Percentiles rank a stretch among this genome's conserved stretches.
Conservation (phyloP, 2,329 filamentous ascomycete genomes). For the Claviceps sp. region DNA sequence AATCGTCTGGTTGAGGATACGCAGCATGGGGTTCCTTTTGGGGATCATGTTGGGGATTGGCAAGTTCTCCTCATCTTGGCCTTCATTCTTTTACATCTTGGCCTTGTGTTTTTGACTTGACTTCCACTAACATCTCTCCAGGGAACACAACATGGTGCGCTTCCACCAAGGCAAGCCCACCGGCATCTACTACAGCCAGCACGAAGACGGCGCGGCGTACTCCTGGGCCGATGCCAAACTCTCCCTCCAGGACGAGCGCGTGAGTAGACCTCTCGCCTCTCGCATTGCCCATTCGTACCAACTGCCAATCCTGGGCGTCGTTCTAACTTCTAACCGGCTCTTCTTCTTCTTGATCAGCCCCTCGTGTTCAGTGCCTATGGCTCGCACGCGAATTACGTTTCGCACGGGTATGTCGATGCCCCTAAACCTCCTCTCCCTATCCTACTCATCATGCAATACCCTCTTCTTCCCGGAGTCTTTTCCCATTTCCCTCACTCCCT, state of each 20-base stretch:
- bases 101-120: too few species aligned
- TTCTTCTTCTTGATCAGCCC: slow-evolving; percentile 11
- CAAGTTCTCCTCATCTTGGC: not conserved
- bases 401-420: slow-evolving; percentile 11
- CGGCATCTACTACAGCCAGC: slow-evolving; percentile 18
- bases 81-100: not conserved
- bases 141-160: slow-evolving; percentile 21
- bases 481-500: too few species aligned
- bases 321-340: not conserved
- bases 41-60: slow-evolving; percentile 16
- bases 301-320: not conserved
- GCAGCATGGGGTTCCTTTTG: slow-evolving; percentile 11
- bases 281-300: not conserved
- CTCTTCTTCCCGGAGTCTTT: not conserved
- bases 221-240: slow-evolving; percentile 13
- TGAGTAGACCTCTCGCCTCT: not conserved
- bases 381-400: slow-evolving; percentile 18
- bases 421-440: not conserved
- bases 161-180: slow-evolving; percentile 14
- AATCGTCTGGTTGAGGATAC: slow-evolving; percentile 9
- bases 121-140: slow-evolving; percentile 1
- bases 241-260: slow-evolving; percentile 2
- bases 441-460: not conserved
- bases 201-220: slow-evolving; percentile 13
- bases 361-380: slow-evolving; percentile 17